phyloP scores from a whole-genome alignment of 2,329 filamentous ascomycete species.

The Juglanconis juglandina region DNA sequence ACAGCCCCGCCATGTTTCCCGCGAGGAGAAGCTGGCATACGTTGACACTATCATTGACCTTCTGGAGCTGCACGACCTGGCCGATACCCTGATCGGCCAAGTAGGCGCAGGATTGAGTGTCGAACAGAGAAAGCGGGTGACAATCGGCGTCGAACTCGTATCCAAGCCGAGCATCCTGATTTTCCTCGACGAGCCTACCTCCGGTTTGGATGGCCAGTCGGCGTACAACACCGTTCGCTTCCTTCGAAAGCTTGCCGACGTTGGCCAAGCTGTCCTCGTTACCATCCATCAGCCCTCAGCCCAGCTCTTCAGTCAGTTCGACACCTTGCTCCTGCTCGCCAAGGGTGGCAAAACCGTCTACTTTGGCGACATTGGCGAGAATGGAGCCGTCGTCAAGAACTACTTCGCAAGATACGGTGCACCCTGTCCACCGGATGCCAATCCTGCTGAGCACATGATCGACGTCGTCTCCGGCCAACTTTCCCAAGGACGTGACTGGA shows the following conservation, averaged over 20 bases:
- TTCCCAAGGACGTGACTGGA: slow-evolving; percentile 55
- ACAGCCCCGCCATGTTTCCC: slow-evolving; percentile 51
- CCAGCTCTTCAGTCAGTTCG: slow-evolving; percentile 53
- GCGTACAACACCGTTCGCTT: slow-evolving; percentile 63
- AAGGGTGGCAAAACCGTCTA: slow-evolving; percentile 66
- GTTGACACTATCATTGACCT: slow-evolving; percentile 65
- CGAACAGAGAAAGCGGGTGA: slow-evolving; percentile 60
- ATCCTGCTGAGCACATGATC: slow-evolving; percentile 76
- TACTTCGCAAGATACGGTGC: slow-evolving; percentile 67
- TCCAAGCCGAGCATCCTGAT: slow-evolving; percentile 56
- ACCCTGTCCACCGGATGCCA: slow-evolving; percentile 57
- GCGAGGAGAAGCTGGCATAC: slow-evolving; percentile 56
- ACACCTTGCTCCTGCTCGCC: slow-evolving; percentile 61
- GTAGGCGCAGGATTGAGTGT: slow-evolving; percentile 60
- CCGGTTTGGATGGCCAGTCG: slow-evolving; percentile 60
- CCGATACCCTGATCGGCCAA: slow-evolving; percentile 62
- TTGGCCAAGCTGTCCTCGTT: slow-evolving; percentile 51
- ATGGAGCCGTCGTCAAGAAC: slow-evolving; percentile 52
- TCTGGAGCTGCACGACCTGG: slow-evolving; percentile 65
- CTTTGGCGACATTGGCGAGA: slow-evolving; percentile 63
- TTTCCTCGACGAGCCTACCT: slow-evolving; percentile 60
- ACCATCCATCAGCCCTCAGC: slow-evolving; percentile 55
- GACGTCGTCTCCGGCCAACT: slow-evolving; percentile 40
- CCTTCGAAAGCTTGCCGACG: slow-evolving; percentile 57
- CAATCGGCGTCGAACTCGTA: slow-evolving; percentile 58